Evolutionary conservation across 2,329 filamentous ascomycete genomes (phyloP), one percentile per base, ranked within the genome.

Genomic region (Colletotrichum echinochloae): DNA sequence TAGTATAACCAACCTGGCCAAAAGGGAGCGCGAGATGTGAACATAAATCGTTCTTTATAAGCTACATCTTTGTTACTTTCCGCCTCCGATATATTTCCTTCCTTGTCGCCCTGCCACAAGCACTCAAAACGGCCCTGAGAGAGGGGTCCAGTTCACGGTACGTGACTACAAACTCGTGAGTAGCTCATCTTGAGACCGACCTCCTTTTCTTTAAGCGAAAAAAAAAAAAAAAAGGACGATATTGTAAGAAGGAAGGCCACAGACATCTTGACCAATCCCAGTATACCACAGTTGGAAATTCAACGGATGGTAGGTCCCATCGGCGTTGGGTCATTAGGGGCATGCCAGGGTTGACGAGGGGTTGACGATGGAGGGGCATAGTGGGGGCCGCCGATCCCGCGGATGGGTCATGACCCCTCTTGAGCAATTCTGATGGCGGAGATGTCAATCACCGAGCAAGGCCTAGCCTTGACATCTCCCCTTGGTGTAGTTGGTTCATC

Each of bases 401-500:
- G 30, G 16, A 23, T 55, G 51, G 11, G 33, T 23, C n/a, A 5
- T 23, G 51, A 23, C 51, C 51, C 51, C 20, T 55, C 30, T 55
- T 55, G 30, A 16, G 51, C 5, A 16, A 55, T 23, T 55, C 37
- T 11, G 5, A 5, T 3, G 3, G 2, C 23, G 8, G 8, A 18
- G 3, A 1, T 20, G 0, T 12, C 44, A 52, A 35, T 14, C 59
- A 61, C 59, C 59, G 33, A 61, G 59, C 59, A 18, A 61, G 59
- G 59, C 44, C 1, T 26, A 51, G 59, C 44, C 59, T 48, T 37
- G 30, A 44, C 16, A 35, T n/a, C 59, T 61, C 59, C 59, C 59
- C 59, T 61, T 61, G 59, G 59, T 61, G 59, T 61, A 61, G 59
- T 61, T 61, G 59, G 59, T 60, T 60, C 33, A 61, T 60, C 59